Base-by-base conservation (phyloP, 495 filamentous ascomycete species). In the Penicillium psychrofluorescens region DNA sequence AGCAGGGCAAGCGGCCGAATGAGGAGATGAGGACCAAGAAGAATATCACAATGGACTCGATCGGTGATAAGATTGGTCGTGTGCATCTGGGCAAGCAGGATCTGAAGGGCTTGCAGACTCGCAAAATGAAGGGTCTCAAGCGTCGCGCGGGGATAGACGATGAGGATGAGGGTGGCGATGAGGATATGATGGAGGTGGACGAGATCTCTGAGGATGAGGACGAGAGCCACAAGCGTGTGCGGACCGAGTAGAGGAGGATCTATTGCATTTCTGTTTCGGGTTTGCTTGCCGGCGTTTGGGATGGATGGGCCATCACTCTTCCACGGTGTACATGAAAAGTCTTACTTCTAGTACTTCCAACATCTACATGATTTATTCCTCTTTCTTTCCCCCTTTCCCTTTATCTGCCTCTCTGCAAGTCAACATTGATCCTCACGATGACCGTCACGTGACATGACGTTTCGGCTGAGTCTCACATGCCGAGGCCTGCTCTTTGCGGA, bases 71-170 rank as follows among this genome's bases (percentile, higher is more conserved):
- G 79, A 70, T 97, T 41, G 92, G 94, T 42, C 78, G 89, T 44
- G 88, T 98, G 43, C 94, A 98, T 69, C 64, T 92, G 27, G 88
- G 85, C 58, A 89, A 86, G 74, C 88, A 96, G 66, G 91, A 97
- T 68, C 74, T 98, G 31, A 74, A 71, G 46, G 76, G 83, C 47
- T 62, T 98, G 66, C 92, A 97, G 79, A 95, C 88, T 36, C 79
- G 92, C 58, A 98, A 98, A 82, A 96, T 98, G 90, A 98, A 98
- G 80, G 92, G 92, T 45, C 64, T 98, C 50, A 97, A 97, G 78
- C 74, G 94, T 40, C 75, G 76, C 22, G 72, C 78, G 14, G 80
- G 72, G 2, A 72, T 68, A 28, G 77, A 76, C 39, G 68, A 63
- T 32, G 63, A 63, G 29, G 77, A 76, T 39, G 68, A 63, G 35